A percentile compares a stretch with the other conserved stretches of the same genome.
phyloP scores from a whole-genome alignment of 2,329 filamentous ascomycete genomes.

The Hortaea sp. region DNA sequence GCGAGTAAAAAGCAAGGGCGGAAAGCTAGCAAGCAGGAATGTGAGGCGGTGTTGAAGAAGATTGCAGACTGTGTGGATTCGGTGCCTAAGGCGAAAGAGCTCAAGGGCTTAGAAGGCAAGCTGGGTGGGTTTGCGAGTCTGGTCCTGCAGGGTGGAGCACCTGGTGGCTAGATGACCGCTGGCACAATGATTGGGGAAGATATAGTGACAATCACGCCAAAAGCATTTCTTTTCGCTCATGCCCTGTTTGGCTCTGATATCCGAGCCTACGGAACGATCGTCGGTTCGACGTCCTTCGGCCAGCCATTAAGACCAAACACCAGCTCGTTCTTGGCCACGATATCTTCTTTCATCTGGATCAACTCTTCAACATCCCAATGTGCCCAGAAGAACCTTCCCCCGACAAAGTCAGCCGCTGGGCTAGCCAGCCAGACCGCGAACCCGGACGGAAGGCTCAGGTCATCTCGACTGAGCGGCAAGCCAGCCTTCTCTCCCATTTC shows the following conservation, averaged over 20 bases:
- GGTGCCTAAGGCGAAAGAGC: constrained; percentile 36
- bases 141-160: constrained; percentile 32
- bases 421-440: constrained; percentile 9
- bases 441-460: constrained; percentile 5
- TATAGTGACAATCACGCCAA: not conserved
- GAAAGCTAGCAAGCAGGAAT: constrained; percentile 52
- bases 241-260: not conserved
- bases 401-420: constrained; percentile 1
- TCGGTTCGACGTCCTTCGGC: not conserved
- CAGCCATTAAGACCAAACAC: not conserved
- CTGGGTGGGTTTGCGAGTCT: constrained; percentile 36
- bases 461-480: not conserved
- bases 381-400: constrained; percentile 5
- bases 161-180: not conserved
- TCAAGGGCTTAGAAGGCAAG: constrained; percentile 36
- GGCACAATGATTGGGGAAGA: not conserved
- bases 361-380: constrained; percentile 9
- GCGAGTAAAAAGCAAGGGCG: constrained; percentile 56
- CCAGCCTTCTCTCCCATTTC: constrained; percentile 22
- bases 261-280: not conserved
- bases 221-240: not conserved
- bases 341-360: constrained; percentile 2
- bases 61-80: constrained; percentile 38
- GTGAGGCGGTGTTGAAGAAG: constrained; percentile 44
- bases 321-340: not conserved